Conservation (phyloP, 805 yeast species). For the Pichia heedii region DNA sequence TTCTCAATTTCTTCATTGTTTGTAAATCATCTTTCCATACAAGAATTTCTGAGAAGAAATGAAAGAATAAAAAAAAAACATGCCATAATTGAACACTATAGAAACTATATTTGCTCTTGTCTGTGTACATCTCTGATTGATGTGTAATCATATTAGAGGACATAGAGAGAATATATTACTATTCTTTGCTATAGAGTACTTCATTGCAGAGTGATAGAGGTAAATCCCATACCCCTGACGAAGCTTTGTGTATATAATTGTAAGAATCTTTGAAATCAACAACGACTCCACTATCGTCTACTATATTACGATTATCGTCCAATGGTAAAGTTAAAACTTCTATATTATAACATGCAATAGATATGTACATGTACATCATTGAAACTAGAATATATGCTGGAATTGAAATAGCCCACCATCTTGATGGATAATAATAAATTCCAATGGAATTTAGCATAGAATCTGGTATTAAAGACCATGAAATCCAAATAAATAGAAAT, state of each 20-base stretch:
- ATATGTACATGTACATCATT: conserved; percentile 66
- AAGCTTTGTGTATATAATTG: conserved; percentile 44
- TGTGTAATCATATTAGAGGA: no score
- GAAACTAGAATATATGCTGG: conserved; percentile 64
- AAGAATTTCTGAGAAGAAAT: no score
- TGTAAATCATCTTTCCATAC: no score
- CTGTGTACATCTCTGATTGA: no score
- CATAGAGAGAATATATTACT: no score
- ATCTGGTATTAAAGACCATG: conserved; percentile 74
- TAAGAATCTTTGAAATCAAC: conserved; percentile 23
- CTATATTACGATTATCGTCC: conserved; percentile 51
- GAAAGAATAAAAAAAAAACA: no score
- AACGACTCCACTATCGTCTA: conserved; percentile 49
- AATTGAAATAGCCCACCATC: conserved; percentile 83
- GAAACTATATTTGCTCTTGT: no score
- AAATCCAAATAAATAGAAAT: conserved; percentile 44
- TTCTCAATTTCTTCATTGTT: no score
- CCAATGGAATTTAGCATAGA: conserved; percentile 41
- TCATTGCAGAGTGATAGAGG: conserved; percentile 64
- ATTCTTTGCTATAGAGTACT: conserved; percentile 37
- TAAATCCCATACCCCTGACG: conserved; percentile 83
- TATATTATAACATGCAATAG: conserved; percentile 62
- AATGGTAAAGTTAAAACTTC: conserved; percentile 60
- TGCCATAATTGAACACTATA: no score
- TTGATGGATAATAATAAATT: conserved; percentile 73